phyloP scores from a whole-genome alignment of 2,329 filamentous ascomycete species.

The Trichoderma hamatum region DNA sequence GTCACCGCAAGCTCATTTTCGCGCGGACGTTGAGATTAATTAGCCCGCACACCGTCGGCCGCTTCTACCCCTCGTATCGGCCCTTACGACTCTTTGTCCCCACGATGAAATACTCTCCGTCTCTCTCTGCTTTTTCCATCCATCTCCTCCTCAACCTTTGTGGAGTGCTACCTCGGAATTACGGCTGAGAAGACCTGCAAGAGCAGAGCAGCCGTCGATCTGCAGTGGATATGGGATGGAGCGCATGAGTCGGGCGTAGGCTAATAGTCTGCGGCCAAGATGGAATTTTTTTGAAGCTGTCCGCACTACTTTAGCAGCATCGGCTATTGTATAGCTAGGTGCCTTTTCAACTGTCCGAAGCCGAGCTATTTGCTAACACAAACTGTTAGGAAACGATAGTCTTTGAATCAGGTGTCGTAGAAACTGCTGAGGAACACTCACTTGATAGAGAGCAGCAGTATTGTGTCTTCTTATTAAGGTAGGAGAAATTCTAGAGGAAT shows the following conservation, averaged over 20 bases:
- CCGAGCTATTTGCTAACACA: background rate
- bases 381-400: background rate
- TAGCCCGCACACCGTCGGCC: background rate
- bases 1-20: conserved; percentile 9
- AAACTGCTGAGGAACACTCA: background rate
- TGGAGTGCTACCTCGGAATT: background rate
- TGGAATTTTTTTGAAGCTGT: background rate
- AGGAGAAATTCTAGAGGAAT: no score
- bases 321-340: conserved; percentile 1
- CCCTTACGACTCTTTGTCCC: background rate
- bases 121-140: background rate
- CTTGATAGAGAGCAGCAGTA: background rate
- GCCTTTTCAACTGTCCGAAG: background rate
- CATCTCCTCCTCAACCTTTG: background rate
- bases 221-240: background rate
- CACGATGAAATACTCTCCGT: background rate
- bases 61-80: background rate
- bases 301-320: background rate
- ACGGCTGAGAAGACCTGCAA: background rate
- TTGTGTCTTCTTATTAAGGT: background rate
- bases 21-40: background rate
- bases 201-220: background rate
- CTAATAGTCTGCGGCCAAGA: background rate
- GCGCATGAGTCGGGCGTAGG: conserved; percentile 1
- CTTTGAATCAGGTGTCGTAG: background rate